Conservation (phyloP, 192 early-diverging fungal genomes). For the Coemansia sp. region DNA sequence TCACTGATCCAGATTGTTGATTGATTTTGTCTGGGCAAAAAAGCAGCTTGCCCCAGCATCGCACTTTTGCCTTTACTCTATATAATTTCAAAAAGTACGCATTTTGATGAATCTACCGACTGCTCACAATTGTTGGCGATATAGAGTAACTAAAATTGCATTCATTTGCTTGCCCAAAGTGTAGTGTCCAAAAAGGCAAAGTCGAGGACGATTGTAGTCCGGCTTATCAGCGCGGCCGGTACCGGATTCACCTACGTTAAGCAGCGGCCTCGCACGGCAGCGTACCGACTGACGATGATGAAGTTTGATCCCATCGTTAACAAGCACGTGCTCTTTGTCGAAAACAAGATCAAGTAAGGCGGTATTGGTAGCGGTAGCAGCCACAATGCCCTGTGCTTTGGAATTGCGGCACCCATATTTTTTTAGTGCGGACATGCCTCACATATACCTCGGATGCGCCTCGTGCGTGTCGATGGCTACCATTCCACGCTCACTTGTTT, state of each 20-base stretch:
- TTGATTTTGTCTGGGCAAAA: background rate
- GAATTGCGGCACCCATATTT: background rate
- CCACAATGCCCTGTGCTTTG: no score
- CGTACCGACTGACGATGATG: constrained; percentile 81
- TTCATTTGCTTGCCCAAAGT: background rate
- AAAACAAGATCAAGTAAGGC: constrained; percentile 73
- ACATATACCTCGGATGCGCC: background rate
- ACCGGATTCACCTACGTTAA: constrained; percentile 92
- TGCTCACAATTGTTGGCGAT: background rate
- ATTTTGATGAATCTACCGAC: background rate
- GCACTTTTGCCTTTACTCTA: background rate
- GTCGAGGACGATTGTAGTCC: constrained; percentile 81
- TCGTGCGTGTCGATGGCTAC: background rate
- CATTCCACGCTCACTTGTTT: background rate
- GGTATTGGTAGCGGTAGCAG: no score
- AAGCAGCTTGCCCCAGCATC: background rate
- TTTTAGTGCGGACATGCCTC: background rate
- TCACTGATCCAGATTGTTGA: background rate
- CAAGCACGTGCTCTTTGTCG: constrained; percentile 83
- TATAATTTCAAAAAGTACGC: background rate
- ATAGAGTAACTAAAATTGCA: background rate
- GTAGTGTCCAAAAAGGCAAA: constrained; percentile 83
- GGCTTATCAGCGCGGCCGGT: constrained; percentile 81
- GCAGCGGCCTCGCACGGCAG: constrained; percentile 68
- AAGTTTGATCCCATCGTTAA: constrained; percentile 93